Conservation (phyloP, 495 filamentous ascomycete species). For the Aspergillus hancockii region DNA sequence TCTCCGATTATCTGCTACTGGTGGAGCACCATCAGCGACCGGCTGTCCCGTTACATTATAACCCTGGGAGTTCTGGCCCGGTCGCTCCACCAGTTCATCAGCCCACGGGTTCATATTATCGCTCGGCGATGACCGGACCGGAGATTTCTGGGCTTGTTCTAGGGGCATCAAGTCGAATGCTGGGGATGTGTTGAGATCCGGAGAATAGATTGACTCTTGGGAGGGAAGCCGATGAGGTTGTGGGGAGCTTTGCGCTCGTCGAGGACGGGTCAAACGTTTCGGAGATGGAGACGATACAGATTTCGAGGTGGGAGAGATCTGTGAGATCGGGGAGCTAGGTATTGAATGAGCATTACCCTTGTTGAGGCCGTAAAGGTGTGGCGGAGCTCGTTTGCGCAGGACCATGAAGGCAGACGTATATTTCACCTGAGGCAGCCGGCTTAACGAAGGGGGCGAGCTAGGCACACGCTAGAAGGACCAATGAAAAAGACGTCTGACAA, state of each 20-base stretch:
- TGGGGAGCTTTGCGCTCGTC: slow-evolving; percentile 31
- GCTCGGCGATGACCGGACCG: slow-evolving; percentile 33
- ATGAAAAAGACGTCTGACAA: not conserved
- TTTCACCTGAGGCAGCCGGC: not conserved
- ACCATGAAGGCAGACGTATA: slow-evolving; percentile 42
- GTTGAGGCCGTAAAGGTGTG: slow-evolving; percentile 40
- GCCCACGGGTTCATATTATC: slow-evolving; percentile 37
- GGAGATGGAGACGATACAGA: slow-evolving; percentile 34
- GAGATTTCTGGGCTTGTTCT: slow-evolving; percentile 46
- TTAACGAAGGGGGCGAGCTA: not conserved
- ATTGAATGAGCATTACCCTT: slow-evolving; percentile 36
- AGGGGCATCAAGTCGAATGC: slow-evolving; percentile 48
- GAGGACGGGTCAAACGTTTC: slow-evolving; percentile 31
- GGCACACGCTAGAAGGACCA: slow-evolving; percentile 10
- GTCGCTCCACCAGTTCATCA: slow-evolving; percentile 32
- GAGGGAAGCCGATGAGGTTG: slow-evolving; percentile 32
- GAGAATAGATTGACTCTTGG: slow-evolving; percentile 42
- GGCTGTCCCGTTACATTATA: not conserved
- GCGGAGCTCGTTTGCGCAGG: slow-evolving; percentile 48
- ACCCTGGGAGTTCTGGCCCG: slow-evolving; percentile 13
- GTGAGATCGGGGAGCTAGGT: slow-evolving; percentile 25
- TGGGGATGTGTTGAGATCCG: slow-evolving; percentile 45
- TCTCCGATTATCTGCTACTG: slow-evolving; percentile 12
- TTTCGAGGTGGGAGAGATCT: slow-evolving; percentile 31
- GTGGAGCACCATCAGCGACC: slow-evolving; percentile 9